Evolutionary conservation across 495 filamentous ascomycete genomes (phyloP).

Genomic region (Aspergillus ellipticus): DNA sequence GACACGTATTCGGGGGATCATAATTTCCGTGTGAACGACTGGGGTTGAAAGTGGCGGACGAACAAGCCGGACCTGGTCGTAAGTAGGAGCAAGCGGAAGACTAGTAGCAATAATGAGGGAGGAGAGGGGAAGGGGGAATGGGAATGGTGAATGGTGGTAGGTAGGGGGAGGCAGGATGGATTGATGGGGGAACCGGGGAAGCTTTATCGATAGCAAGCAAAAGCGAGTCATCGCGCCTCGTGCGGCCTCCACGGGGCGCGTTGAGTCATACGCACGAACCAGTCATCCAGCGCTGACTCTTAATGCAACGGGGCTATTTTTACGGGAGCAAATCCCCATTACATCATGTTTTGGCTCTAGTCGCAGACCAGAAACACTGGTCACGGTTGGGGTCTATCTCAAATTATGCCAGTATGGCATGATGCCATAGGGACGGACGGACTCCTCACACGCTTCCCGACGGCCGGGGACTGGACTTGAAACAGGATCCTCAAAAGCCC

Average conservation of each 20-base stretch:
- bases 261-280: conserved; percentile 17
- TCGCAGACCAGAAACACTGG: background rate
- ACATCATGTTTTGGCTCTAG: background rate
- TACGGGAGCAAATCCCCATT: too few relatives aligned
- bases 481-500: background rate
- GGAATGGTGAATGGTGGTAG: background rate
- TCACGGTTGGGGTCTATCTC: background rate
- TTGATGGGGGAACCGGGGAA: conserved; percentile 16
- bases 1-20: conserved; percentile 48
- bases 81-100: background rate
- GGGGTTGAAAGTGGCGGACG: background rate
- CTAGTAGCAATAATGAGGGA: background rate
- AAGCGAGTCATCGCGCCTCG: conserved; percentile 32
- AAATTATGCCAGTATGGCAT: background rate
- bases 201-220: conserved; percentile 42
- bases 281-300: background rate
- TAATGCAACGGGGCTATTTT: too few relatives aligned
- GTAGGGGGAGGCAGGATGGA: conserved; percentile 1
- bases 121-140: background rate
- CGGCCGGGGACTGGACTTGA: background rate
- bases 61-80: background rate
- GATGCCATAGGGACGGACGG: background rate
- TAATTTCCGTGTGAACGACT: conserved; percentile 23
- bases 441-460: background rate
- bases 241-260: conserved; percentile 3